Evolutionary conservation across 129 eudicot species (phyloP).

Genomic region (Oenanthe sinensis): DNA sequence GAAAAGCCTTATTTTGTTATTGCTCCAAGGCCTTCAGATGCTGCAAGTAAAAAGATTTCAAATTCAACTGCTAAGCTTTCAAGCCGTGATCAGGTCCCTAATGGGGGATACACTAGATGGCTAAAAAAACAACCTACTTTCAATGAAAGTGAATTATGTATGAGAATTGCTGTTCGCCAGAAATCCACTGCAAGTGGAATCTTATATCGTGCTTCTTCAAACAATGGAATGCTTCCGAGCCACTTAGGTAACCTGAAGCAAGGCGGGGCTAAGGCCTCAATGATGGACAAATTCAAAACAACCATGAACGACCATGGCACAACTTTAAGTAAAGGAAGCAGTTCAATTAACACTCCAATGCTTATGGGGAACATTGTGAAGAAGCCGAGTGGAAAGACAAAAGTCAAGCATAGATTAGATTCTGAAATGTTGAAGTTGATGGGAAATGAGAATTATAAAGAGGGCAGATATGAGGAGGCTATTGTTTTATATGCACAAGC

Average conservation of each 20-base stretch:
- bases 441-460: conserved; percentile 67
- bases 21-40: not conserved
- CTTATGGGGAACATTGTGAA: conserved; percentile 31
- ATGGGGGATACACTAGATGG: conserved; percentile 28
- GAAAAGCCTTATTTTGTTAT: conserved; percentile 5
- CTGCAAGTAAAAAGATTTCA: not conserved
- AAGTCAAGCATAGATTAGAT: conserved; percentile 30
- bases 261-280: too few relatives aligned
- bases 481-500: conserved; percentile 58
- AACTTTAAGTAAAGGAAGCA: not conserved
- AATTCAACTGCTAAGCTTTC: conserved; percentile 28
- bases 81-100: conserved; percentile 30
- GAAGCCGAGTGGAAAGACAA: conserved; percentile 12
- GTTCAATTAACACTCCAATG: conserved; percentile 2
- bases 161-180: conserved; percentile 26
- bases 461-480: conserved; percentile 69
- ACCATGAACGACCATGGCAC: not conserved
- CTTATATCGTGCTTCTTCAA: conserved; percentile 43
- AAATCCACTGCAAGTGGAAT: conserved; percentile 26
- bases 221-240: conserved; percentile 39
- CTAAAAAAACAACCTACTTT: conserved; percentile 41
- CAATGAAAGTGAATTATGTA: conserved; percentile 44
- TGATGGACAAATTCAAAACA: not conserved
- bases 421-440: conserved; percentile 51
- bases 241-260: conserved; percentile 54